Conservation (phyloP, 805 yeast species). For the Saturnispora galanensis region DNA sequence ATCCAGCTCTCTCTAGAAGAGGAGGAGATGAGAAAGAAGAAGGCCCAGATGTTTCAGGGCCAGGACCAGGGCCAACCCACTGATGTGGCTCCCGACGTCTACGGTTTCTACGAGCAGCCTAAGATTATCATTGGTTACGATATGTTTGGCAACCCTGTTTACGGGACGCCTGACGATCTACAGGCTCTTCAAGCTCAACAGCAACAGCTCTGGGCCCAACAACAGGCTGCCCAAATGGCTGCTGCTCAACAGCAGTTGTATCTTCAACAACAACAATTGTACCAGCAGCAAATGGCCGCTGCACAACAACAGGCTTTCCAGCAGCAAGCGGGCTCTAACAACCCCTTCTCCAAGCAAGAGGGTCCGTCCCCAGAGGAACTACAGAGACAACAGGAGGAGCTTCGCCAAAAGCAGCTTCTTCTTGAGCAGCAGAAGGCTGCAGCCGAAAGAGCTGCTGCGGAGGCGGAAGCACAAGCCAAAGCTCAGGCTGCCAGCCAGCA, state of each 20-base stretch:
- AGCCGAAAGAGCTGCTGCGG: slow-evolving; percentile 3
- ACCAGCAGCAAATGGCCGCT: slow-evolving; percentile 18
- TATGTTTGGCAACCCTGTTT: slow-evolving; percentile 60
- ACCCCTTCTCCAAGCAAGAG: slow-evolving; percentile 26
- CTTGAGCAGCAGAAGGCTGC: slow-evolving; percentile 9
- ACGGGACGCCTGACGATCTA: slow-evolving; percentile 37
- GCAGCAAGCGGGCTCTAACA: slow-evolving; percentile 30
- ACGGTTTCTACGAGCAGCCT: slow-evolving; percentile 23
- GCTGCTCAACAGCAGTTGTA: slow-evolving; percentile 18
- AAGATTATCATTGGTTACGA: slow-evolving; percentile 36
- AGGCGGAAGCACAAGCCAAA: slow-evolving; percentile 10
- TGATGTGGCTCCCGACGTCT: slow-evolving; percentile 19
- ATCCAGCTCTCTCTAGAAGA: slow-evolving; percentile 66
- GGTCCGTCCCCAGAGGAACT: slow-evolving; percentile 30
- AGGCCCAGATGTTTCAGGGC: slow-evolving; percentile 44
- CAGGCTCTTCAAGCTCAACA: slow-evolving; percentile 30
- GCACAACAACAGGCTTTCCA: slow-evolving; percentile 28
- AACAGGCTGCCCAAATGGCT: slow-evolving; percentile 16
- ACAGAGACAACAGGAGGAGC: slow-evolving; percentile 40
- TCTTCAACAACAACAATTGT: slow-evolving; percentile 13
- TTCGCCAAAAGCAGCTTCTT: slow-evolving; percentile 9
- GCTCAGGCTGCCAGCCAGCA: slow-evolving; percentile 23
- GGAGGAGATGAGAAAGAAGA: slow-evolving; percentile 50
- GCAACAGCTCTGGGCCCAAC: slow-evolving; percentile 14
- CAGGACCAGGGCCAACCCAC: slow-evolving; percentile 36